Conservation (phyloP, 176 grass and related monocot species). For the Oryza brachyantha region DNA sequence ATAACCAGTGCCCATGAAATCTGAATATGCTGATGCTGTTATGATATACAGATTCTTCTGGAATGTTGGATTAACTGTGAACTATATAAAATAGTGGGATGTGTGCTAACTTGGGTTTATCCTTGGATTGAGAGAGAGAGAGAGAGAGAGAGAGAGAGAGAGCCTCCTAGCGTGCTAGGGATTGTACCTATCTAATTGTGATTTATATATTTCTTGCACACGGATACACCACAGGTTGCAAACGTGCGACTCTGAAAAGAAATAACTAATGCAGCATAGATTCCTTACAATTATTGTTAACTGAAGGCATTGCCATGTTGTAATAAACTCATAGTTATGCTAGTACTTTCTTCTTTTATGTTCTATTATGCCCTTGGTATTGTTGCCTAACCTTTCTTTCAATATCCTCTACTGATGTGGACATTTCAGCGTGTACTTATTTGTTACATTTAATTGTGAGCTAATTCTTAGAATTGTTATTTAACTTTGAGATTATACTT, state of each 20-base stretch:
- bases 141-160: neutral
- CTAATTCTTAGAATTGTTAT: slow-evolving; percentile 27
- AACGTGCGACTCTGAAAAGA: neutral
- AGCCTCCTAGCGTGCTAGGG: no score
- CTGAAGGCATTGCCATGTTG: neutral
- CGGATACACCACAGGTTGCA: neutral
- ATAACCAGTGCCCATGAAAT: neutral
- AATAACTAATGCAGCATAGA: neutral
- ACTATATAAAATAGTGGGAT: neutral
- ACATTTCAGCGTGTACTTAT: slow-evolving; percentile 3
- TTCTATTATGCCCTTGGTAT: neutral
- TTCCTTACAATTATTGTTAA: neutral
- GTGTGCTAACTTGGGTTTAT: neutral
- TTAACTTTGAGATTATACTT: slow-evolving; percentile 23
- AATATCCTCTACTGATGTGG: slow-evolving; percentile 7
- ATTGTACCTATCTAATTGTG: neutral
- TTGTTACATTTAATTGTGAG: slow-evolving; percentile 9
- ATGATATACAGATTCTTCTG: neutral
- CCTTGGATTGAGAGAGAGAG: neutral
- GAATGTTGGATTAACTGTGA: neutral
- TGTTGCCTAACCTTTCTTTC: slow-evolving; percentile 11
- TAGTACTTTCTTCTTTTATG: neutral
- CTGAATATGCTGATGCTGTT: neutral
- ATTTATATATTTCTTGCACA: neutral
- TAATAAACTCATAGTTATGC: neutral